These are phyloP conservation scores for Hondaea fermentalgiana DNA, from an alignment of 108 stramenopile species.

Conservation along the genomic window DNA sequence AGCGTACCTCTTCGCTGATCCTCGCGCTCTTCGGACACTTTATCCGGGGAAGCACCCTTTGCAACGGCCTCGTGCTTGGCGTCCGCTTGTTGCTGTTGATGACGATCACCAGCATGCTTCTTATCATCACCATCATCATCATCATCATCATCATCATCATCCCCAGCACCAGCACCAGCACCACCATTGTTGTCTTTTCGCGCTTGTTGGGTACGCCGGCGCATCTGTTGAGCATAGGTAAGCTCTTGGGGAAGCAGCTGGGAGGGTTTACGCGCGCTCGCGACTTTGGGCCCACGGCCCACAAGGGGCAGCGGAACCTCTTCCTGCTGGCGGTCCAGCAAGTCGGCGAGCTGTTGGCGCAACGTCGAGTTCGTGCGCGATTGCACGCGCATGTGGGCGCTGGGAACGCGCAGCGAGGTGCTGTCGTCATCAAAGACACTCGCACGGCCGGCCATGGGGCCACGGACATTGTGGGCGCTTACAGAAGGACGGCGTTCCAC, in stretches of 20 bases:
- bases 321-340: background rate
- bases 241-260: background rate
- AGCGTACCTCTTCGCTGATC: no score
- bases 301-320: background rate
- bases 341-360: background rate
- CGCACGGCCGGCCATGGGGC: background rate
- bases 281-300: background rate
- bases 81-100: no score
- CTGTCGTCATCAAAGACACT: background rate
- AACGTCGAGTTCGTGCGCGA: background rate
- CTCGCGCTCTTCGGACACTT: no score
- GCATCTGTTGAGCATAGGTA: no score
- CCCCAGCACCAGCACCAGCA: no score
- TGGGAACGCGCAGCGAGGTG: background rate
- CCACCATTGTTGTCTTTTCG: no score
- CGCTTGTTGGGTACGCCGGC: no score
- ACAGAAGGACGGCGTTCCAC: background rate
- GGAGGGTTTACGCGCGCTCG: background rate
- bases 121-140: no score
- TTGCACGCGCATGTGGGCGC: background rate
- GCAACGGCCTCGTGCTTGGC: no score
- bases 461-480: background rate
- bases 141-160: no score
- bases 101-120: no score
- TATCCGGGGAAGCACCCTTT: no score